Evolutionary conservation across 176 grass and related monocot species (phyloP).

Genomic region (Thinopyrum elongatum): DNA sequence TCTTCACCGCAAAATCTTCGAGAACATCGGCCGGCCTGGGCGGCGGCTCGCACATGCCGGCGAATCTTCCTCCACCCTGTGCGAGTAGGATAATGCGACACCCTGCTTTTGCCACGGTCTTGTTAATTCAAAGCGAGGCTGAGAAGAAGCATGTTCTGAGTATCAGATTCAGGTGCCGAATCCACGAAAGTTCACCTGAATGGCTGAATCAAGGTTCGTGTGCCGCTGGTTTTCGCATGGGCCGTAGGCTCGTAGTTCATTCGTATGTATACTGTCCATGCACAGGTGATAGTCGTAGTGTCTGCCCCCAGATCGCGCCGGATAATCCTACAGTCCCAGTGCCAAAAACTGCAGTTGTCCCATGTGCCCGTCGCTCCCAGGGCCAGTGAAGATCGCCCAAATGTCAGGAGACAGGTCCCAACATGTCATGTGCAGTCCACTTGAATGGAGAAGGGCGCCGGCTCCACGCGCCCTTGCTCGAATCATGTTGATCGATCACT

Average conservation of each 20-base stretch:
- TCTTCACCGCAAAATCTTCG: background rate
- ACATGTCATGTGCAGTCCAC: constrained; percentile 31
- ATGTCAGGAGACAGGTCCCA: background rate
- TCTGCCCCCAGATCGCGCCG: background rate
- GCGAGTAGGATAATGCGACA: background rate
- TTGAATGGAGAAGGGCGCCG: constrained; percentile 15
- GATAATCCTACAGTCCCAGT: background rate
- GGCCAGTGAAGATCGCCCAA: background rate
- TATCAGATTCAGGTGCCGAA: background rate
- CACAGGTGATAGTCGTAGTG: background rate
- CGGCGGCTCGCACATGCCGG: background rate
- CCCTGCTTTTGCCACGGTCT: background rate
- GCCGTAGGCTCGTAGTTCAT: background rate
- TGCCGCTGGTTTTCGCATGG: background rate
- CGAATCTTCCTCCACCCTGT: constrained; percentile 12
- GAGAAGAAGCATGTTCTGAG: background rate
- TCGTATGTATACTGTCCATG: background rate
- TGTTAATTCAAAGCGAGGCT: background rate
- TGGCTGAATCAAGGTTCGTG: background rate
- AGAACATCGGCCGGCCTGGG: background rate
- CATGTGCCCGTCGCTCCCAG: background rate
- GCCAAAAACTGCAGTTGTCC: background rate
- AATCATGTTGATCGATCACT: background rate
- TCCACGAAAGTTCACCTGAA: background rate
- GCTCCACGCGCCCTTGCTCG: background rate